Evolutionary conservation across 1,139 yeast species (phyloP).

Genomic region (Yamadazyma pseudoaaseri): DNA sequence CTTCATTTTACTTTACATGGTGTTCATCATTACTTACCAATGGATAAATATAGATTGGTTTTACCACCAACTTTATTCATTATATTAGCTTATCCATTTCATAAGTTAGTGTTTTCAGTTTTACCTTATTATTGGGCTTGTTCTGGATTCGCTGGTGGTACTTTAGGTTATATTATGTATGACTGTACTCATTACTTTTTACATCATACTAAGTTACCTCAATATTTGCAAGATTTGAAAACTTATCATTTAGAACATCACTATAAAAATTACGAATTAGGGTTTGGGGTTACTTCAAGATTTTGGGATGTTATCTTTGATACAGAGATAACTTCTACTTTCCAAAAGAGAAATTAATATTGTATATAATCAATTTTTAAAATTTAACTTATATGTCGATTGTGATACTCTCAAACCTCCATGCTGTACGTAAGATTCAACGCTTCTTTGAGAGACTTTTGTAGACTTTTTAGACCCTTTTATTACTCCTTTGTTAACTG

Average conservation of each 20-base stretch:
- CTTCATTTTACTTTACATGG: constrained; percentile 92
- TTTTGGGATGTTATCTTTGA: constrained; percentile 94
- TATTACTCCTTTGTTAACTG: constrained; percentile 11
- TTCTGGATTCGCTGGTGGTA: constrained; percentile 84
- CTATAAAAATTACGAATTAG: constrained; percentile 92
- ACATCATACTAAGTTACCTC: constrained; percentile 84
- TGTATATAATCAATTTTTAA: background rate
- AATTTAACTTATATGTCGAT: constrained; percentile 7
- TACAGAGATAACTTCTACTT: constrained; percentile 51
- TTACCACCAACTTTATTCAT: constrained; percentile 89
- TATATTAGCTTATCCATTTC: constrained; percentile 44
- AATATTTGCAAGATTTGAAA: constrained; percentile 72
- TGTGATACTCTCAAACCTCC: constrained; percentile 12
- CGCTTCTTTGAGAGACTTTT: constrained; percentile 1
- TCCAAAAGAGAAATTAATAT: constrained; percentile 28
- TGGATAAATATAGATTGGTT: constrained; percentile 90
- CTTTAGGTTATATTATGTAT: constrained; percentile 86
- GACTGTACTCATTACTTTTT: constrained; percentile 84
- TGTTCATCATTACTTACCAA: constrained; percentile 94
- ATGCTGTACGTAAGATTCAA: constrained; percentile 6
- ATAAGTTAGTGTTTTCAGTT: constrained; percentile 34
- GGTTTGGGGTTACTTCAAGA: constrained; percentile 91
- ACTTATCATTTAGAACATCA: constrained; percentile 95
- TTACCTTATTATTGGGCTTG: constrained; percentile 50
- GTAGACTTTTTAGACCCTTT: constrained; percentile 1